These are phyloP conservation scores for Fusarium multiceps DNA, from an alignment of 2,329 filamentous ascomycete genomes.

Conservation along the genomic window DNA sequence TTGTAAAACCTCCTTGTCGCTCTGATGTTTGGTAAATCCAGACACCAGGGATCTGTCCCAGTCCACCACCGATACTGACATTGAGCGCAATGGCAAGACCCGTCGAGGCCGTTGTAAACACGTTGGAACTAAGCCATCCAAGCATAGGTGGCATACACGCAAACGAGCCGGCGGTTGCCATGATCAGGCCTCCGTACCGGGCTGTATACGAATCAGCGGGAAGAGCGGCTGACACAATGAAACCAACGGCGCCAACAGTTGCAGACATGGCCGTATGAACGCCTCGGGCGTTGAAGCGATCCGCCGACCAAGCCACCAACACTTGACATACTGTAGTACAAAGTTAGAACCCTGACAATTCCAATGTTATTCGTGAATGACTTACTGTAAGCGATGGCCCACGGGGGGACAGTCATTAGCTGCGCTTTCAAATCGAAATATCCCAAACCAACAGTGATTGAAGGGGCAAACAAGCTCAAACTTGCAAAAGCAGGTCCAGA, in stretches of 20 bases:
- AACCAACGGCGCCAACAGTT: conserved; percentile 58
- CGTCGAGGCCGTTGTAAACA: conserved; percentile 71
- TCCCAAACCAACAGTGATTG: conserved; percentile 66
- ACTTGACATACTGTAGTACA: conserved; percentile 52
- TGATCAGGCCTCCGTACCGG: conserved; percentile 77
- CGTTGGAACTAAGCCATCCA: conserved; percentile 77
- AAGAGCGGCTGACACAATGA: conserved; percentile 72
- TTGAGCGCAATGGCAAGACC: conserved; percentile 78
- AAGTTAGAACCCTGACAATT: conserved; percentile 6
- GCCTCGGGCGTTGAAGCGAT: conserved; percentile 68
- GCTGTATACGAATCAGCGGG: conserved; percentile 67
- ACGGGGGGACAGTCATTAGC: conserved; percentile 74
- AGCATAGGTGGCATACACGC: conserved; percentile 75
- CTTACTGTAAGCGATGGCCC: conserved; percentile 67
- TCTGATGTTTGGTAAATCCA: conserved; percentile 79
- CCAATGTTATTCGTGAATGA: not conserved
- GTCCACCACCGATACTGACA: conserved; percentile 72
- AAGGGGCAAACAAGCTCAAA: conserved; percentile 71
- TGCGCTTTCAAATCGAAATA: conserved; percentile 67
- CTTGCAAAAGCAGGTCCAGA: conserved; percentile 67
- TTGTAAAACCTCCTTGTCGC: conserved; percentile 70
- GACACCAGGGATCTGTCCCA: conserved; percentile 77
- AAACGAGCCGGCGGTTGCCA: conserved; percentile 74
- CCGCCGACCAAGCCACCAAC: conserved; percentile 67
- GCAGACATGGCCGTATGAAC: conserved; percentile 58